phyloP scores from a whole-genome alignment of 169 alveolate species.

The Plasmodium blacklocki region DNA sequence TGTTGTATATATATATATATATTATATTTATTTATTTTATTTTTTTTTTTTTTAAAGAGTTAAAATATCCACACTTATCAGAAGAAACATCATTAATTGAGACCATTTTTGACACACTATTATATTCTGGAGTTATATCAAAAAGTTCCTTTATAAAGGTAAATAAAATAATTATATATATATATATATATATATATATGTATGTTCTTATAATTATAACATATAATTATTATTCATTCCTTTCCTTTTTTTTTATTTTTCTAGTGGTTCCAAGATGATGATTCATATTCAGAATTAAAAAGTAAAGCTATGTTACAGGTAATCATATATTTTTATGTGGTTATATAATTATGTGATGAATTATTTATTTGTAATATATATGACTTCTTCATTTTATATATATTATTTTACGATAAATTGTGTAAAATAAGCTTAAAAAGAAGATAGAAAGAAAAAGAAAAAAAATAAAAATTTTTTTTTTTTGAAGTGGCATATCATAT shows the following conservation, averaged over 20 bases:
- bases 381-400: constrained; percentile 6
- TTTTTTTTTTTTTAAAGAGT: constrained; percentile 9
- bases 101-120: constrained; percentile 53
- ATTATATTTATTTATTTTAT: background rate
- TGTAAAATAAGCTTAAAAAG: constrained; percentile 4
- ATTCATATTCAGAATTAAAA: constrained; percentile 59
- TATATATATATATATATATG: background rate
- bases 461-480: background rate
- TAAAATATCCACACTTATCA: constrained; percentile 68
- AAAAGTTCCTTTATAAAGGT: constrained; percentile 65
- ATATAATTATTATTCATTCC: background rate
- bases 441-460: constrained; percentile 17
- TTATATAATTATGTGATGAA: background rate
- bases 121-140: constrained; percentile 49
- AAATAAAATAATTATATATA: background rate
- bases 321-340: background rate
- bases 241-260: constrained; percentile 11
- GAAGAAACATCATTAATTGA: constrained; percentile 74
- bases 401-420: background rate
- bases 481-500: constrained; percentile 19
- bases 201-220: background rate
- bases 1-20: background rate
- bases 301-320: constrained; percentile 76
- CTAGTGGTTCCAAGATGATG: constrained; percentile 65
- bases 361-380: background rate